Conservation (phyloP, 192 early-diverging fungal genomes). For the Backusella tarrabulga region DNA sequence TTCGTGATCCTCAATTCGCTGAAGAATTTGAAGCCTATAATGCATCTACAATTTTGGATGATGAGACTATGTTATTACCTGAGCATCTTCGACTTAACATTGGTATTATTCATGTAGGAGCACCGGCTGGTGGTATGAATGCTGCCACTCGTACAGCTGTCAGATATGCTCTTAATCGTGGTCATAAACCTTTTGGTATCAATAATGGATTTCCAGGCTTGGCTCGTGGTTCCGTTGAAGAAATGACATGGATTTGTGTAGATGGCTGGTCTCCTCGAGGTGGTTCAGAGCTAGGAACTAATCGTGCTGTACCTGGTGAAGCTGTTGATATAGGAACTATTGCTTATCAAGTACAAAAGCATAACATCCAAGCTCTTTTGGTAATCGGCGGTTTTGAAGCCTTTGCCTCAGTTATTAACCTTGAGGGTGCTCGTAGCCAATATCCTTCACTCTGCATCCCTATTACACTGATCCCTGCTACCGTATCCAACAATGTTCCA, state of each 20-base stretch:
- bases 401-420: slow-evolving; percentile 69
- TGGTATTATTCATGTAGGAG: slow-evolving; percentile 90
- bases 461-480: slow-evolving; percentile 89
- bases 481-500: slow-evolving; percentile 96
- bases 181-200: slow-evolving; percentile 83
- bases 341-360: slow-evolving; percentile 91
- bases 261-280: slow-evolving; percentile 89
- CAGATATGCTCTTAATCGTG: slow-evolving; percentile 83
- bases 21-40: slow-evolving; percentile 61
- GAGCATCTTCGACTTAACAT: slow-evolving; percentile 67
- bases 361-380: slow-evolving; percentile 83
- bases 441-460: slow-evolving; percentile 97
- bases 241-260: slow-evolving; percentile 80
- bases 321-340: slow-evolving; percentile 74
- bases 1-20: slow-evolving; percentile 86
- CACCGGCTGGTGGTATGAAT: slow-evolving; percentile 98
- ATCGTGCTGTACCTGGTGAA: slow-evolving; percentile 83
- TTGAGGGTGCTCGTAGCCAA: slow-evolving; percentile 66
- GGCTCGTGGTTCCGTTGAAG: slow-evolving; percentile 73
- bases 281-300: slow-evolving; percentile 91
- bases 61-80: slow-evolving; percentile 37
- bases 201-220: slow-evolving; percentile 92
- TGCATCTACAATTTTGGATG: slow-evolving; percentile 53
- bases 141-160: slow-evolving; percentile 89
- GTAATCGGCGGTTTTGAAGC: slow-evolving; percentile 96